Percentiles rank a stretch among this genome's conserved stretches.
Evolutionary conservation across 192 early-diverging fungal genomes (phyloP).

Genomic region (Coemansia sp.): DNA sequence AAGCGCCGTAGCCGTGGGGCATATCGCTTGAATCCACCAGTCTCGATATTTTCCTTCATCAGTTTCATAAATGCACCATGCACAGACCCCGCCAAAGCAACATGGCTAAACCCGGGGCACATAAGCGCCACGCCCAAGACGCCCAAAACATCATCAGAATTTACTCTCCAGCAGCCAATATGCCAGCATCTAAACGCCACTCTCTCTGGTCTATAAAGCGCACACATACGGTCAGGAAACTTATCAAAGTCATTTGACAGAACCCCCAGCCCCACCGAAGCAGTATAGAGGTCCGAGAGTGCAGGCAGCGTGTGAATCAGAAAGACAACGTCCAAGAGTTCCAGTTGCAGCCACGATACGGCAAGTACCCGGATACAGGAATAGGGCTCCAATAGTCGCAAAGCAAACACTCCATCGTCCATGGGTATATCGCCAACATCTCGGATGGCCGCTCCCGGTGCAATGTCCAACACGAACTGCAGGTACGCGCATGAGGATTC

Average conservation of each 20-base stretch:
- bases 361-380: not conserved
- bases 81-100: not conserved
- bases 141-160: not conserved
- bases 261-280: not conserved
- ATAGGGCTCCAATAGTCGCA: not conserved
- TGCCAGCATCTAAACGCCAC: not conserved
- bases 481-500: not conserved
- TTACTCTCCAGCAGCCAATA: not conserved
- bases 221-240: not conserved
- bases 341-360: not conserved
- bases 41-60: not conserved
- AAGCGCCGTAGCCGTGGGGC: not conserved
- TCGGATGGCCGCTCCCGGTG: not conserved
- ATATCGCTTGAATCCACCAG: not conserved
- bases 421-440: not conserved
- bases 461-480: not conserved
- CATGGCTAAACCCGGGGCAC: not conserved
- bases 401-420: not conserved
- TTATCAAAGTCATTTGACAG: not conserved
- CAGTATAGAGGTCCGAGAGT: not conserved
- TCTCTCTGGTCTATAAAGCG: not conserved
- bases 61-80: not conserved
- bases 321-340: not conserved
- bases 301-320: not conserved
- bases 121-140: not conserved